Base-by-base conservation (phyloP, 345 rosid genomes). In the Gossypium thurberi region DNA sequence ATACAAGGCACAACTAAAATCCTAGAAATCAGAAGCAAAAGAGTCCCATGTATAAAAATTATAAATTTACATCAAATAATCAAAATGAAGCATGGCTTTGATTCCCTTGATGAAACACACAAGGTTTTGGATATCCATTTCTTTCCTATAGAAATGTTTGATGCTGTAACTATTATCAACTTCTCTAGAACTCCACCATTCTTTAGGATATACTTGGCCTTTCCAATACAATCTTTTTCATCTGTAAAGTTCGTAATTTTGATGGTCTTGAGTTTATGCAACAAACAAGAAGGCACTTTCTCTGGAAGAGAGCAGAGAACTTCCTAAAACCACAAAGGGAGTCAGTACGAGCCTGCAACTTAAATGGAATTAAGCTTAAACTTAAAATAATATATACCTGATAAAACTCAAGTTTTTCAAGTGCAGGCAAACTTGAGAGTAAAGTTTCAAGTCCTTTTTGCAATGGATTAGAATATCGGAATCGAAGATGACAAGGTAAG, bases 71-170 rank as follows among this genome's bases (percentile, higher is more conserved):
- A 51, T 51, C 55, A 51, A 51, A 51, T 17, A 55, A 55, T 55
- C 26, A 55, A 55, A 3, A 55, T 9, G 21, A 20, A 20, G 26
- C 13, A 55, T 55, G 20, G 59, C 59, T 55, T 55, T 18, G 59
- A 55, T 55, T 55, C 20, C 59, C 59, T 20, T 55, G 59, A 12
- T n/a, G 21, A 55, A 20, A 26, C 59, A 18, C 9, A 18, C 26
- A 55, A 55, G 25, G 10, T 11, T 55, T 20, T 3, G 4, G 59
- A 55, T 18, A 55, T 20, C 26, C 10, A 55, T 18, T 55, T 55
- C 2, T 18, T 9, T 0, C 1, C 1, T n/a, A 3, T 0, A 2
- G 23, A 18, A 20, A 2, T 7, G 12, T 1, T 0, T 55, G 59
- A 9, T 9, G 15, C 51, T 4, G 59, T 9, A 55, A 2, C 11